Evolutionary conservation across 2,329 filamentous ascomycete genomes (phyloP).

Genomic region (Neonectria ditissima): DNA sequence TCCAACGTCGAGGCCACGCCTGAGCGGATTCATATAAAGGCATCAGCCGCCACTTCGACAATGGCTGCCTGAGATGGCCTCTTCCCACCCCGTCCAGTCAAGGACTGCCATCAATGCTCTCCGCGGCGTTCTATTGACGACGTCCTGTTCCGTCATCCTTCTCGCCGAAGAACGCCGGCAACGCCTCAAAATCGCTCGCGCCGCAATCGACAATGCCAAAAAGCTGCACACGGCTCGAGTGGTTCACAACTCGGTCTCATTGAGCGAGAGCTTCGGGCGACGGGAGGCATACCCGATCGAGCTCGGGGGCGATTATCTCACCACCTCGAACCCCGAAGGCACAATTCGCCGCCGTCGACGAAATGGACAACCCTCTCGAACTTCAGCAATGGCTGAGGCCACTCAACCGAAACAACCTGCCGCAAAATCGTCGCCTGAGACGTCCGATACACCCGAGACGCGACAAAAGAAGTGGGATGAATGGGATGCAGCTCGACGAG

Average conservation of each 20-base stretch:
- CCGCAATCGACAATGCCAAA: slow-evolving; percentile 65
- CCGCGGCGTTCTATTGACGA: slow-evolving; percentile 66
- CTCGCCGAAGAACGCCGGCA: slow-evolving; percentile 69
- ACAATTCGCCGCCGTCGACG: slow-evolving; percentile 46
- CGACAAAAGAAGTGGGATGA: slow-evolving; percentile 41
- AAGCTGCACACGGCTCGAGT: slow-evolving; percentile 58
- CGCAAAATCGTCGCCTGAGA: slow-evolving; percentile 19
- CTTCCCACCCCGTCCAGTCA: slow-evolving; percentile 63
- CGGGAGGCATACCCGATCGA: slow-evolving; percentile 40
- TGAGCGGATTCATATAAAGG: slow-evolving; percentile 12
- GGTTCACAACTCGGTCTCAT: slow-evolving; percentile 45
- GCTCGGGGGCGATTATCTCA: slow-evolving; percentile 43
- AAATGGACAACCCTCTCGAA: slow-evolving; percentile 24
- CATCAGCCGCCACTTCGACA: slow-evolving; percentile 33
- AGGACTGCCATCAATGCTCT: slow-evolving; percentile 67
- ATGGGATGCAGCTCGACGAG: slow-evolving; percentile 42
- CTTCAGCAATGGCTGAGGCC: slow-evolving; percentile 8
- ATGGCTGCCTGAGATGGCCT: slow-evolving; percentile 56
- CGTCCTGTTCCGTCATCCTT: slow-evolving; percentile 67
- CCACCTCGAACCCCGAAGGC: slow-evolving; percentile 36
- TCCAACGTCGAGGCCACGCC: not conserved
- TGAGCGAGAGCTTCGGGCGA: slow-evolving; percentile 43
- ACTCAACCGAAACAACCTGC: slow-evolving; percentile 20
- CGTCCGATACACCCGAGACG: slow-evolving; percentile 14
- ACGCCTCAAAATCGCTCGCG: slow-evolving; percentile 62